Evolutionary conservation across 2,329 filamentous ascomycete species (phyloP), one percentile per base, ranked within the genome.

Genomic region (Ophiostoma novo-ulmi): DNA sequence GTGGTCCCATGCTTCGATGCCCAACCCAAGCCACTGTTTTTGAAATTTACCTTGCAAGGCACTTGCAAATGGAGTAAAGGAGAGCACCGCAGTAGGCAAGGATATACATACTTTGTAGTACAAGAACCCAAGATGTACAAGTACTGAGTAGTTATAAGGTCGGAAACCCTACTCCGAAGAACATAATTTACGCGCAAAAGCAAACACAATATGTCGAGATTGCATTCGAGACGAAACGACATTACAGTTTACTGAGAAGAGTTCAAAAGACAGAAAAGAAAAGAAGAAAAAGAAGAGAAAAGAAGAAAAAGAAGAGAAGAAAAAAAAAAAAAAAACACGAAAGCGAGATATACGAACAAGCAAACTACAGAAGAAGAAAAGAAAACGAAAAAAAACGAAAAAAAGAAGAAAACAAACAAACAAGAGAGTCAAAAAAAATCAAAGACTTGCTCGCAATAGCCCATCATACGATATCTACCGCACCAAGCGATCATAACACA

Each of bases 1-100:
- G 8, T 58, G 52, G 58, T 36, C 58, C 58, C 26, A 63, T 63
- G 58, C 58, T 63, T 63, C 17, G 14, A 63, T 22, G 55, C 55
- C 55, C n/a, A 61, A 61, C 31, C 55, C 52, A 58, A 58, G 52
- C 52, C n/a, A 58, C 52, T 48, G 38, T 39, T 11, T 8, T 39
- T 39, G 6, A 13, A 39, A n/a, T n/a, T n/a, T 48, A 48, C 44
- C 44, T 48, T 48, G 44, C 41, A 48, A 48, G 20, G 5, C 31
- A 31, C 13, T 44, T 44, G 41, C 11, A 17, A 44, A 14, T 44
- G 41, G 52, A 26, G 52, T 4, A 26, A 58, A 22, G 52, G 22
- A n/a, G 26, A 55, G 52, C 20, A 52, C 1, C 48, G 48, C n/a
- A 52, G 14, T 17, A 20, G 48, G 17, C 48, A 52, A 3, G 48